phyloP scores from a whole-genome alignment of 148 eudicot genomes.

The Nyssa sinensis region DNA sequence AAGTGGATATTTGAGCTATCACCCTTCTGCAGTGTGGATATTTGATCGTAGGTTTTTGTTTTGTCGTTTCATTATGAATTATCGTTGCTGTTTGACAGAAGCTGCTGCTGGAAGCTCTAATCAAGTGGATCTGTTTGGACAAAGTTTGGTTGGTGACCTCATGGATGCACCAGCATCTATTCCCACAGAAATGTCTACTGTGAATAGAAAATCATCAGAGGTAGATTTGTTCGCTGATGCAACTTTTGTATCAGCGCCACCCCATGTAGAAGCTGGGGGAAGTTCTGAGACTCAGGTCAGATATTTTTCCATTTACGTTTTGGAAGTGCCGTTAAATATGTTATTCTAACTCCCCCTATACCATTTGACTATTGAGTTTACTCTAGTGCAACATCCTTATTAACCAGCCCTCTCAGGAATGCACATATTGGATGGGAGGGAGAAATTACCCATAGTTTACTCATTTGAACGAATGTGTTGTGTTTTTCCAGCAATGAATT shows the following conservation, averaged over 20 bases:
- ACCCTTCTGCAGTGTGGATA: no score
- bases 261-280: slow-evolving; percentile 43
- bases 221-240: slow-evolving; percentile 98
- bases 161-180: slow-evolving; percentile 58
- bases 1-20: no score
- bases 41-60: background rate
- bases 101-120: slow-evolving; percentile 54
- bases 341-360: background rate
- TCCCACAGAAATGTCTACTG: slow-evolving; percentile 41
- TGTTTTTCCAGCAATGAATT: background rate
- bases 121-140: slow-evolving; percentile 83
- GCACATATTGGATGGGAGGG: background rate
- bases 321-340: background rate
- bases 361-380: background rate
- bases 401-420: background rate
- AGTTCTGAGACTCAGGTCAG: slow-evolving; percentile 56
- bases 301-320: slow-evolving; percentile 1
- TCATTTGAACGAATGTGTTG: background rate
- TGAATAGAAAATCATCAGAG: slow-evolving; percentile 47
- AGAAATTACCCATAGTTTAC: background rate
- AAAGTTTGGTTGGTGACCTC: slow-evolving; percentile 66
- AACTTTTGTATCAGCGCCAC: slow-evolving; percentile 79
- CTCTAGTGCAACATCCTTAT: background rate
- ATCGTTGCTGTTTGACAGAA: slow-evolving; percentile 42
- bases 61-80: background rate